Conservation (phyloP, 2,329 filamentous ascomycete species). For the Hypomyces perniciosus region DNA sequence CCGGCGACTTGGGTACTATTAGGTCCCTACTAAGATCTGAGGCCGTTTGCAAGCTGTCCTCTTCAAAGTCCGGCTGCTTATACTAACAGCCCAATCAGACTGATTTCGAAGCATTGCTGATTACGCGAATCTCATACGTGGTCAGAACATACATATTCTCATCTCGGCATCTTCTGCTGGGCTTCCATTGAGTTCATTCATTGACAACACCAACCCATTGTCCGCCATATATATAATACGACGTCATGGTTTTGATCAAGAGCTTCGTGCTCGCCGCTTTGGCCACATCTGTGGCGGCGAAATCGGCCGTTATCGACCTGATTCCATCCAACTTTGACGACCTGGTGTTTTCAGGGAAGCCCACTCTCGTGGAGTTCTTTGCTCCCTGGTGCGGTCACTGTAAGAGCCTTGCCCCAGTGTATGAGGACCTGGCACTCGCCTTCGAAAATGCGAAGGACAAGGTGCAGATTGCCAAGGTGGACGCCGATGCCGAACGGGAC, state of each 20-base stretch:
- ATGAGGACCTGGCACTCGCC: conserved; percentile 69
- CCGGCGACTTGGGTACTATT: not conserved
- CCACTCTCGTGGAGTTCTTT: conserved; percentile 95
- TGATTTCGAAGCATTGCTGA: conserved; percentile 12
- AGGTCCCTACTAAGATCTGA: not conserved
- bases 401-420: conserved; percentile 92
- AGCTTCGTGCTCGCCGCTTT: conserved; percentile 53
- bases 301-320: conserved; percentile 84
- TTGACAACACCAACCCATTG: not conserved
- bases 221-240: conserved; percentile 8
- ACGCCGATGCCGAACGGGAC: conserved; percentile 81
- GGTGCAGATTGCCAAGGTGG: conserved; percentile 89
- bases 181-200: not conserved
- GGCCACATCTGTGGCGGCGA: conserved; percentile 53
- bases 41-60: conserved; percentile 12
- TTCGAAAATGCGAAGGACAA: conserved; percentile 67
- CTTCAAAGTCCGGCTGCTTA: not conserved
- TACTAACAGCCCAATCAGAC: not conserved
- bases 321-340: conserved; percentile 87
- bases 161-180: not conserved
- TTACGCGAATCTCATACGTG: not conserved
- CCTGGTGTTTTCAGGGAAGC: conserved; percentile 85
- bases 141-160: not conserved
- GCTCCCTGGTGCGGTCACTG: conserved; percentile 99
- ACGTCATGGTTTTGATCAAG: conserved; percentile 52